Evolutionary conservation across 352 stramenopile species (phyloP), one percentile per base, ranked within the genome.

Genomic region (Globisporangium radiosum): DNA sequence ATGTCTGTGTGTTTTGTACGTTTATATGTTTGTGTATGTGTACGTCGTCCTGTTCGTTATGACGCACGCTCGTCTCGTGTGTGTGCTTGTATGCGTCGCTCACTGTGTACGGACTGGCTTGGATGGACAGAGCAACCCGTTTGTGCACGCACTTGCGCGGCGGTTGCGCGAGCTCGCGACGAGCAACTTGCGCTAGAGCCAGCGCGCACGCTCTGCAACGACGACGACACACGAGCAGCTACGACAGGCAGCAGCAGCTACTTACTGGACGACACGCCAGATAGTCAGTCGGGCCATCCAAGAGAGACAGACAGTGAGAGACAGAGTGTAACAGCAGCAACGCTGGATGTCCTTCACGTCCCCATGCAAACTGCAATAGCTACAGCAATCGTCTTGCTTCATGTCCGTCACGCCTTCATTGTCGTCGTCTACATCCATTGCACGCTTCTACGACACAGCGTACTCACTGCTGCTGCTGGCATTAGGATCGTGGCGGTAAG

Each of bases 111-210:
- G 25, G 25, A 33, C 25, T 3, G 25, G 3, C 36, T 8, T 10
- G 54, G 43, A 13, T 6, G 36, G 10, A 42, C 56, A 92, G 77
- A 75, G 65, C 47, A 90, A 88, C 51, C 51, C 72, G 8, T 92
- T 92, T 52, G 69, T 88, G 47, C 81, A 92, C 53, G 79, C 76
- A 38, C 72, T 90, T 19, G 79, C 77, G 54, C 78, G 81, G 67
- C 77, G 70, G 62, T 66, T 92, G 52, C 79, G 81, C 49, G 81
- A 92, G 57, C 56, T 92, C 48, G 74, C 68, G 38, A 48, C 66
- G 42, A 55, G 49, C 44, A 60, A 54, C 44, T 51, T 56, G 17
- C 47, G 45, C 38, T 59, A 67, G 38, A 47, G 8, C 10, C 36
- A 2, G 0, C 52, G 8, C 25, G 25, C 25, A 33, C 25, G 25